Evolutionary conservation across 768 basidiomycete genomes (phyloP).

Genomic region (Boletus pseudopeckii): DNA sequence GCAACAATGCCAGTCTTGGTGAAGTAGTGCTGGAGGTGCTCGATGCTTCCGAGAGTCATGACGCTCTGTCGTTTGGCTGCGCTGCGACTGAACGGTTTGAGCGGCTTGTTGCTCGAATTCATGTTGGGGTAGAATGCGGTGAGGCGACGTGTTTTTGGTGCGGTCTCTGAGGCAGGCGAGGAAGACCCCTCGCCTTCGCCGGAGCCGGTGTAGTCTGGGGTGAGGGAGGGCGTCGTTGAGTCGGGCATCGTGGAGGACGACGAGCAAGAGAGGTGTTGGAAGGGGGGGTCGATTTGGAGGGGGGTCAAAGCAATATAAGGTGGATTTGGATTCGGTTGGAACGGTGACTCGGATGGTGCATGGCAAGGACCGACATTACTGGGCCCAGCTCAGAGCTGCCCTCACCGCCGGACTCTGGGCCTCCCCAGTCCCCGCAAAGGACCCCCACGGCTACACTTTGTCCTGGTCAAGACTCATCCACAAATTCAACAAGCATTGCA

Average conservation of each 20-base stretch:
- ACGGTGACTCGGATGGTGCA: slow-evolving; percentile 34
- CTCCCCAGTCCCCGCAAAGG: slow-evolving; percentile 55
- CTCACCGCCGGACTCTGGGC: slow-evolving; percentile 77
- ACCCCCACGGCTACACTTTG: slow-evolving; percentile 48
- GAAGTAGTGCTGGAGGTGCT: slow-evolving; percentile 94
- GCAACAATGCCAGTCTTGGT: slow-evolving; percentile 80
- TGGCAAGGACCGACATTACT: slow-evolving; percentile 73
- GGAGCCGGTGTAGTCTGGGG: slow-evolving; percentile 60
- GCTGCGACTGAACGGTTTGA: slow-evolving; percentile 84
- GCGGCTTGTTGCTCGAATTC: slow-evolving; percentile 65
- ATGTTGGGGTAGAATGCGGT: slow-evolving; percentile 78
- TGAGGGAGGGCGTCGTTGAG: slow-evolving; percentile 51
- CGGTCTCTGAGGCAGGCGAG: slow-evolving; percentile 23
- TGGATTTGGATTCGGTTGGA: not conserved
- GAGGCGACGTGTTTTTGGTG: slow-evolving; percentile 57
- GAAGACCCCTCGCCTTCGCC: slow-evolving; percentile 40
- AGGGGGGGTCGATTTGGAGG: slow-evolving; percentile 4
- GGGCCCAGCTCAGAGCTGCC: slow-evolving; percentile 66
- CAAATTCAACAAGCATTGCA: slow-evolving; percentile 85
- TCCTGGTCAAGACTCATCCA: slow-evolving; percentile 78
- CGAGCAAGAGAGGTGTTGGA: slow-evolving; percentile 10
- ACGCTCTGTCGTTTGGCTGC: slow-evolving; percentile 94
- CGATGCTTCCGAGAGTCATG: slow-evolving; percentile 92
- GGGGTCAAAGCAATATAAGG: slow-evolving; percentile 11
- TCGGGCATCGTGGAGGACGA: slow-evolving; percentile 25